These are phyloP conservation scores for Lotmaria passim DNA, from an alignment of 208 protist genomes.

Conservation along the genomic window DNA sequence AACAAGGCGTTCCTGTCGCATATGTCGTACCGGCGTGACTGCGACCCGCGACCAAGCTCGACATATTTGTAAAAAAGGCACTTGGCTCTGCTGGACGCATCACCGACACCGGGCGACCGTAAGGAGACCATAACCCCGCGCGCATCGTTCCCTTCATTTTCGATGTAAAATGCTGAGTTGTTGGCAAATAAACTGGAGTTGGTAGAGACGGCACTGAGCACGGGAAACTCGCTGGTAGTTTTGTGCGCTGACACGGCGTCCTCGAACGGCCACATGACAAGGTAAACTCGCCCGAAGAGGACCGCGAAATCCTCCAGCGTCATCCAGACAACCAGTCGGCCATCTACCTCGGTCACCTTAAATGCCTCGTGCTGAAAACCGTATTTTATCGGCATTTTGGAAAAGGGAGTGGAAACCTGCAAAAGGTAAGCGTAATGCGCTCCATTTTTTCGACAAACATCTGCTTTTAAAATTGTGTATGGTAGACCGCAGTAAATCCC, in stretches of 20 bases:
- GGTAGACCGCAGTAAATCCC: slow-evolving; percentile 28
- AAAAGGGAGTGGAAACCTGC: slow-evolving; percentile 22
- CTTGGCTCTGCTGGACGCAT: slow-evolving; percentile 12
- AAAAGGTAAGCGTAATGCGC: slow-evolving; percentile 34
- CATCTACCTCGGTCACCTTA: slow-evolving; percentile 16
- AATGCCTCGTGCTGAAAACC: slow-evolving; percentile 20
- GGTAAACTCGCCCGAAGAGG: slow-evolving; percentile 47
- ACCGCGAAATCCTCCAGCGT: slow-evolving; percentile 63
- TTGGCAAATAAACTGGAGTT: slow-evolving; percentile 48
- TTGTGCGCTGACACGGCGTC: slow-evolving; percentile 51
- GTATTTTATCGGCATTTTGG: slow-evolving; percentile 5
- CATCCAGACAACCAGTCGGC: slow-evolving; percentile 63
- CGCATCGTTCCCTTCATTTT: slow-evolving; percentile 37
- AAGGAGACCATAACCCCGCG: slow-evolving; percentile 52
- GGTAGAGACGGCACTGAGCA: slow-evolving; percentile 14
- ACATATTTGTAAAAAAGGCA: slow-evolving; percentile 42
- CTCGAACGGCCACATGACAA: slow-evolving; percentile 64
- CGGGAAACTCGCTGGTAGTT: slow-evolving; percentile 32
- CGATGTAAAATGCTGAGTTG: slow-evolving; percentile 62
- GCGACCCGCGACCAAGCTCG: background rate
- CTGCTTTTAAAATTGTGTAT: slow-evolving; percentile 27
- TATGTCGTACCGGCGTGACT: slow-evolving; percentile 47
- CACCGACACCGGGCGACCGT: background rate
- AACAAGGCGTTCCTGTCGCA: slow-evolving; percentile 52
- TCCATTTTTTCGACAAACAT: slow-evolving; percentile 31